Base-by-base conservation (phyloP, 2,329 filamentous ascomycete species). In the Fusarium nurragi region DNA sequence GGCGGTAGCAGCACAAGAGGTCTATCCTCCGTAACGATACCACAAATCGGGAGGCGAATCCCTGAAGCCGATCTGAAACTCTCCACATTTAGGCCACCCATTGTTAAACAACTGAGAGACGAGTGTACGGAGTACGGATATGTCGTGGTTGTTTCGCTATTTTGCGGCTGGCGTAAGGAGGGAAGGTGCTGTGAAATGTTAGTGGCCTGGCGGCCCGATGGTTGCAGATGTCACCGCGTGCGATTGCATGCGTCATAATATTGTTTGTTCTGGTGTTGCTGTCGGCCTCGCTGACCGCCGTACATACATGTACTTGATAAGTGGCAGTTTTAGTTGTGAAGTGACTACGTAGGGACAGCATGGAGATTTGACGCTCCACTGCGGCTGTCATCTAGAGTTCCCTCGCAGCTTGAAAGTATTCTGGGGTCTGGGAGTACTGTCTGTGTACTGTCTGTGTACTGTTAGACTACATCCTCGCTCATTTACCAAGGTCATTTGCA, bases 331-430 rank as follows among this genome's bases (percentile, higher is more conserved):
- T 13, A 28, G 46, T 39, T 44, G 46, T 46, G 39, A 62, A 36
- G 45, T 25, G 48, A 43, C 6, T 32, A 14, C 6, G 30, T 14
- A 32, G 25, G 41, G 48, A 41, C 38, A 37, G 48, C 36, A 41
- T 50, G 41, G 50, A 58, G 39, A 64, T 64, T 63, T 57, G 49
- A 40, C 34, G 41, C 46, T 53, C 58, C 61, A 65, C 56, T 25
- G 38, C 55, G 53, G 62, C 56, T 61, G 40, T 53, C 18, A 28
- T 55, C 53, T 26, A 43, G 40, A 53, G 23, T 49, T 39, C 38
- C 40, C 26, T 52, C 30, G 14, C 36, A n/a, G 44, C 44, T 36
- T 38, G 18, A 6, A 22, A 34, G 19, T 30, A 16, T n/a, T 18
- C 37, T 12, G 19, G 28, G 49, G 44, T n/a, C 28, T 40, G 25